Evolutionary conservation across 2,329 filamentous ascomycete species (phyloP).

Genomic region (Neofusicoccum laricinum): DNA sequence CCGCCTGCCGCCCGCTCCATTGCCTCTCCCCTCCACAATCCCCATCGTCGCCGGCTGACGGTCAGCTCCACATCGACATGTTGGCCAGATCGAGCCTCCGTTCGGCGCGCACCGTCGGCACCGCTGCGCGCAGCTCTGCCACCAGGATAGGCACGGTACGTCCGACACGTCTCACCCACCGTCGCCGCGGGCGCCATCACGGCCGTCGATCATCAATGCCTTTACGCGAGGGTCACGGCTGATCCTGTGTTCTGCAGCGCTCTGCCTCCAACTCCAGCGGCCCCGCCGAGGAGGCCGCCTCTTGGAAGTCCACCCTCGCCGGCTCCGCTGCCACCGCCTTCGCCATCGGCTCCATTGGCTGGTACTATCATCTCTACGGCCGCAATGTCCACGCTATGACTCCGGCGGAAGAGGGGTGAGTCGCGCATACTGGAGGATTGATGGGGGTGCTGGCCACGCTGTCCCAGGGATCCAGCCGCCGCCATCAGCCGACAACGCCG

Average conservation of each 20-base stretch:
- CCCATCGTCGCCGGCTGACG: slow-evolving; percentile 30
- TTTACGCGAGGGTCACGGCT: slow-evolving; percentile 23
- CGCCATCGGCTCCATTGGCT: slow-evolving; percentile 85
- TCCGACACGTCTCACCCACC: slow-evolving; percentile 27
- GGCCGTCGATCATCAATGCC: slow-evolving; percentile 16
- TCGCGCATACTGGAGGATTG: slow-evolving; percentile 29
- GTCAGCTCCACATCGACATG: slow-evolving; percentile 62
- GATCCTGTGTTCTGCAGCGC: slow-evolving; percentile 44
- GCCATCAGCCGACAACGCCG: slow-evolving; percentile 5
- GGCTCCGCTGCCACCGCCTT: slow-evolving; percentile 82
- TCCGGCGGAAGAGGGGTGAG: slow-evolving; percentile 97
- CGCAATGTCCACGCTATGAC: slow-evolving; percentile 84
- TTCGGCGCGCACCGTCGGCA: slow-evolving; percentile 80
- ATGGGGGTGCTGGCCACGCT: slow-evolving; percentile 3
- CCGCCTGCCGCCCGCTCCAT: slow-evolving; percentile 17
- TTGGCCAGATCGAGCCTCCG: slow-evolving; percentile 90
- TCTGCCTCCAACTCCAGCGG: slow-evolving; percentile 68
- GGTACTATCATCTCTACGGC: slow-evolving; percentile 97
- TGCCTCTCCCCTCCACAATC: slow-evolving; percentile 34
- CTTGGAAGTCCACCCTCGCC: slow-evolving; percentile 81
- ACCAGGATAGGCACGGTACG: slow-evolving; percentile 48
- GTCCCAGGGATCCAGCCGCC: background rate
- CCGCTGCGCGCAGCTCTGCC: slow-evolving; percentile 66
- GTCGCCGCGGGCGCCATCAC: slow-evolving; percentile 24
- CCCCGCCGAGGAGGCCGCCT: slow-evolving; percentile 67